These are phyloP conservation scores for Penicillium alfredii DNA, from an alignment of 495 filamentous ascomycete species.

Conservation along the genomic window DNA sequence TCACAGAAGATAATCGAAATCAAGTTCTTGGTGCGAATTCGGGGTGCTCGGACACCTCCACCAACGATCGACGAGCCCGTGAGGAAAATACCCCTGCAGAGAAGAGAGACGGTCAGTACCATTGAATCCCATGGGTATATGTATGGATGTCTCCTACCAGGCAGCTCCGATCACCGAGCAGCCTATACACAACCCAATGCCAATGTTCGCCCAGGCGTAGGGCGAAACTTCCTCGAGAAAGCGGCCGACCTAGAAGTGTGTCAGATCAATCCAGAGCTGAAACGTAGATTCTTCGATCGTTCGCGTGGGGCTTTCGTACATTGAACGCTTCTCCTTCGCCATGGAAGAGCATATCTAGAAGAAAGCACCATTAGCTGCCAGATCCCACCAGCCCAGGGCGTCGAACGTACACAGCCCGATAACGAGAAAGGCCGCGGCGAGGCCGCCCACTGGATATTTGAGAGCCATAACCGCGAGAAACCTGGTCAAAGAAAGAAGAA, in stretches of 20 bases:
- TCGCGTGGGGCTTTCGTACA: conserved; percentile 48
- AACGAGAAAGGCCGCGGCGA: conserved; percentile 65
- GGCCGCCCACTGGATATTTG: conserved; percentile 62
- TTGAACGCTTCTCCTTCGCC: conserved; percentile 95
- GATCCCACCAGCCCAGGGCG: conserved; percentile 4
- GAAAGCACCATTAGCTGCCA: conserved; percentile 29
- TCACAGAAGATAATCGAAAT: conserved; percentile 99
- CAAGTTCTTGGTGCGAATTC: conserved; percentile 97
- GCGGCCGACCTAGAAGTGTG: conserved; percentile 64
- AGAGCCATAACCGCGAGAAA: conserved; percentile 42
- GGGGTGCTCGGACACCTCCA: conserved; percentile 88
- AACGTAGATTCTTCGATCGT: too few relatives aligned
- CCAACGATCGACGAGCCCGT: conserved; percentile 98
- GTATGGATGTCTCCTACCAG: conserved; percentile 59
- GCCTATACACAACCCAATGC: conserved; percentile 91
- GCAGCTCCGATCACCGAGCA: conserved; percentile 93
- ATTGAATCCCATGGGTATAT: background rate
- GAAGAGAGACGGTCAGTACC: background rate
- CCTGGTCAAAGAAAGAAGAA: conserved; percentile 23
- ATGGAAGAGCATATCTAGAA: conserved; percentile 92
- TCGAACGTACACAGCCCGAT: conserved; percentile 76
- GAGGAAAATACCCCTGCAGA: conserved; percentile 92
- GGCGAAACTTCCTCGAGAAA: conserved; percentile 94
- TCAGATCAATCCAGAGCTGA: conserved; percentile 16
- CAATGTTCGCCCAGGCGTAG: conserved; percentile 84